These are phyloP conservation scores for Asterionellopsis glacialis DNA, from an alignment of 108 stramenopile species.

Conservation along the genomic window DNA sequence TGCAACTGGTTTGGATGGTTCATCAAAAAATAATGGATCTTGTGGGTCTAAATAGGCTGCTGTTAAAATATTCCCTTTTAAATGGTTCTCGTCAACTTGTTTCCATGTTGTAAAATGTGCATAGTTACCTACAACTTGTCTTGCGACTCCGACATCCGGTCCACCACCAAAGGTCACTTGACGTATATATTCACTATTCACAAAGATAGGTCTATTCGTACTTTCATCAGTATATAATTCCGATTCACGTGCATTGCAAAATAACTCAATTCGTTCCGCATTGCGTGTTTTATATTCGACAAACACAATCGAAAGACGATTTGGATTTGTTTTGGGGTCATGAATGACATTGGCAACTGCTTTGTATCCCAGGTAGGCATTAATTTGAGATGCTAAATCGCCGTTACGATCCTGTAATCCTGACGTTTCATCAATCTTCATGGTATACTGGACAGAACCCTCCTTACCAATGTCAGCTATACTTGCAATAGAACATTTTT, in stretches of 20 bases:
- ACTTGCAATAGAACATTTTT: constrained; percentile 67
- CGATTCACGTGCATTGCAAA: constrained; percentile 75
- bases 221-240: constrained; percentile 28
- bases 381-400: constrained; percentile 35
- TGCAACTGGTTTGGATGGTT: constrained; percentile 73
- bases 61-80: constrained; percentile 72
- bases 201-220: constrained; percentile 39
- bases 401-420: constrained; percentile 59
- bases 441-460: constrained; percentile 20
- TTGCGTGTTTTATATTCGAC: constrained; percentile 67
- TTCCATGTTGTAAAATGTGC: constrained; percentile 81
- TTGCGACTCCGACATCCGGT: constrained; percentile 65
- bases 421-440: constrained; percentile 42
- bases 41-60: constrained; percentile 77
- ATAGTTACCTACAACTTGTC: constrained; percentile 70
- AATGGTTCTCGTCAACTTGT: constrained; percentile 3
- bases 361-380: constrained; percentile 64
- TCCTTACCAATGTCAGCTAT: constrained; percentile 72
- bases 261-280: constrained; percentile 83
- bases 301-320: constrained; percentile 74
- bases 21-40: constrained; percentile 78
- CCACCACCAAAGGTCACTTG: constrained; percentile 79
- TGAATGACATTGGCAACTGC: constrained; percentile 59
- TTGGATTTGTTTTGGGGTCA: constrained; percentile 59
- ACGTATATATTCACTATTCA: constrained; percentile 67